Evolutionary conservation across 2,329 filamentous ascomycete genomes (phyloP).

Genomic region (Nothopassalora personata): DNA sequence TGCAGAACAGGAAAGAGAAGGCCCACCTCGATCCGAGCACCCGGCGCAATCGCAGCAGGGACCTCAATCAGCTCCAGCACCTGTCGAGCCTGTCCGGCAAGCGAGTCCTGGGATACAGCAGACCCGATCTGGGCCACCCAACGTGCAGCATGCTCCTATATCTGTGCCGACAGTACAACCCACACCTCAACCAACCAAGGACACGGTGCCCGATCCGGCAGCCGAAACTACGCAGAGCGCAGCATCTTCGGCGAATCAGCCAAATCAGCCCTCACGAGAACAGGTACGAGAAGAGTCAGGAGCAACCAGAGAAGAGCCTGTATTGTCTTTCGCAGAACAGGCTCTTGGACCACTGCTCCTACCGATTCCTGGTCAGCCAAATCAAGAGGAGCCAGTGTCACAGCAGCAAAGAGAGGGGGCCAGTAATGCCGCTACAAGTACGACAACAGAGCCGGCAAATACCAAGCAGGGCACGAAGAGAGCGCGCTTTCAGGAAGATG

Average conservation of each 20-base stretch:
- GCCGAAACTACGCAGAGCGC: neutral
- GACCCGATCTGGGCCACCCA: conserved; percentile 3
- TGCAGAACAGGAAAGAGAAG: neutral
- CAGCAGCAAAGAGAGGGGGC: neutral
- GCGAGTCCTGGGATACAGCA: neutral
- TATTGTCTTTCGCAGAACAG: neutral
- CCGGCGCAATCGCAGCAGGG: neutral
- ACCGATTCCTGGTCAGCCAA: neutral
- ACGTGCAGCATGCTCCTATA: neutral
- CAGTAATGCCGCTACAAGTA: neutral
- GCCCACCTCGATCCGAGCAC: neutral
- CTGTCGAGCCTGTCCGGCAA: neutral
- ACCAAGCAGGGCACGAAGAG: neutral
- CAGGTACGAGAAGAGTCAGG: conserved; percentile 8
- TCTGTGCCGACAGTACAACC: neutral
- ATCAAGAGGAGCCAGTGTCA: neutral
- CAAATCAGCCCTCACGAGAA: neutral
- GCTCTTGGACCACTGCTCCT: neutral
- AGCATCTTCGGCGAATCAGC: neutral
- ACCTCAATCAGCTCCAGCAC: neutral
- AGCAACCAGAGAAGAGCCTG: neutral
- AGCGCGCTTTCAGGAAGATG: neutral
- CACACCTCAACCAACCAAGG: neutral
- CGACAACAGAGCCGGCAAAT: neutral
- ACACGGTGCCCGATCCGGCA: neutral